A percentile compares a stretch with the other conserved stretches of the same genome.
phyloP scores from a whole-genome alignment of 1,139 yeast genomes.

The Kodamaea sp. region DNA sequence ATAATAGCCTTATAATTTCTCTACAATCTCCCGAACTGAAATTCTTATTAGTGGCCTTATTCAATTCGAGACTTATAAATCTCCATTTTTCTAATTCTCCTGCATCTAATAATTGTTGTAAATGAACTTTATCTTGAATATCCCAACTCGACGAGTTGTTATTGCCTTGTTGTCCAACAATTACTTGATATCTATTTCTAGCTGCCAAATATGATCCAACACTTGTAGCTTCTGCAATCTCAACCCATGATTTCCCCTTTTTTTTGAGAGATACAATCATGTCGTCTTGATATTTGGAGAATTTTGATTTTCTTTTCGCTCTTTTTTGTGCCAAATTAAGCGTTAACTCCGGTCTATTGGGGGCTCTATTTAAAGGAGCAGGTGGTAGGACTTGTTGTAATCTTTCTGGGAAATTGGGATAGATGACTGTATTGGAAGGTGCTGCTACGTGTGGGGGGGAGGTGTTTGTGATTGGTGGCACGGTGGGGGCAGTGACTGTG shows the following conservation, averaged over 20 bases:
- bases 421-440: slow-evolving; percentile 8
- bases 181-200: slow-evolving; percentile 72
- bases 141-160: slow-evolving; percentile 65
- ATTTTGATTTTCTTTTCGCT: slow-evolving; percentile 60
- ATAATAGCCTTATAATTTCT: slow-evolving; percentile 49
- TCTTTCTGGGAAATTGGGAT: slow-evolving; percentile 17
- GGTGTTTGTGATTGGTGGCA: neutral
- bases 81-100: slow-evolving; percentile 75
- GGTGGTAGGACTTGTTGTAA: slow-evolving; percentile 29
- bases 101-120: slow-evolving; percentile 55
- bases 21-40: slow-evolving; percentile 56
- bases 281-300: slow-evolving; percentile 65
- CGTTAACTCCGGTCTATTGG: slow-evolving; percentile 30
- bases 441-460: slow-evolving; percentile 5
- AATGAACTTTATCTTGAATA: slow-evolving; percentile 49
- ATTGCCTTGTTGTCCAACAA: slow-evolving; percentile 82
- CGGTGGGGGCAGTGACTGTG: neutral
- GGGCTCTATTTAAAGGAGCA: slow-evolving; percentile 36
- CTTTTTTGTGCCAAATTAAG: slow-evolving; percentile 39
- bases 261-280: slow-evolving; percentile 58
- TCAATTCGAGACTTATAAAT: slow-evolving; percentile 57
- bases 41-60: slow-evolving; percentile 54
- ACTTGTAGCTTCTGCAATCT: slow-evolving; percentile 63
- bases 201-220: slow-evolving; percentile 73
- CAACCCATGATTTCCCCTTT: slow-evolving; percentile 69